Percentiles rank a stretch among this genome's conserved stretches.
These are phyloP conservation scores for Kwoniella sp. DNA, from an alignment of 768 basidiomycete genomes.

Conservation along the genomic window DNA sequence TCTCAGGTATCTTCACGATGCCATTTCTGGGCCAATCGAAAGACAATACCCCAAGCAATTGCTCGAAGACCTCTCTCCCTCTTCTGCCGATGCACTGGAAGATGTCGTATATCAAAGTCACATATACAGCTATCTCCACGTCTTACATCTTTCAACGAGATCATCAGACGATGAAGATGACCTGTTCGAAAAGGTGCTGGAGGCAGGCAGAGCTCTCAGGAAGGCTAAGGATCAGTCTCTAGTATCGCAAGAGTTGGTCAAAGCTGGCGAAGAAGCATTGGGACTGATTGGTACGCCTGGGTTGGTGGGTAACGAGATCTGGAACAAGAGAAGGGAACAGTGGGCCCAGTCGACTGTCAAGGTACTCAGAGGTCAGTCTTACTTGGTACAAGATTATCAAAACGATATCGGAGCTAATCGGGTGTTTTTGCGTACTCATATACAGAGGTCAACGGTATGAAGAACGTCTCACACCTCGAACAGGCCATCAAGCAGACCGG, in stretches of 20 bases:
- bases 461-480: conserved; percentile 22
- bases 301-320: conserved; percentile 58
- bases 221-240: not conserved
- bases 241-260: not conserved
- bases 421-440: no score
- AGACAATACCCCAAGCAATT: not conserved
- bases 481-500: conserved; percentile 24
- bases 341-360: conserved; percentile 78
- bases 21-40: conserved; percentile 4
- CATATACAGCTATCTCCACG: conserved; percentile 12
- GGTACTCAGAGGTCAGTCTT: conserved; percentile 16
- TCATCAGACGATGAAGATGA: not conserved
- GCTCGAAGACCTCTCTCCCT: not conserved
- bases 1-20: not conserved
- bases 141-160: not conserved
- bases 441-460: conserved; percentile 9
- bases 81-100: not conserved
- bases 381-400: not conserved
- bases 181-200: not conserved
- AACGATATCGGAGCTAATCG: no score
- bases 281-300: conserved; percentile 9
- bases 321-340: conserved; percentile 66
- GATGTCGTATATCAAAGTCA: not conserved
- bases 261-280: conserved; percentile 13
- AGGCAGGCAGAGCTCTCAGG: conserved; percentile 3